Base-by-base conservation (phyloP, 129 eudicot genomes). In the Kitagawia praeruptora region DNA sequence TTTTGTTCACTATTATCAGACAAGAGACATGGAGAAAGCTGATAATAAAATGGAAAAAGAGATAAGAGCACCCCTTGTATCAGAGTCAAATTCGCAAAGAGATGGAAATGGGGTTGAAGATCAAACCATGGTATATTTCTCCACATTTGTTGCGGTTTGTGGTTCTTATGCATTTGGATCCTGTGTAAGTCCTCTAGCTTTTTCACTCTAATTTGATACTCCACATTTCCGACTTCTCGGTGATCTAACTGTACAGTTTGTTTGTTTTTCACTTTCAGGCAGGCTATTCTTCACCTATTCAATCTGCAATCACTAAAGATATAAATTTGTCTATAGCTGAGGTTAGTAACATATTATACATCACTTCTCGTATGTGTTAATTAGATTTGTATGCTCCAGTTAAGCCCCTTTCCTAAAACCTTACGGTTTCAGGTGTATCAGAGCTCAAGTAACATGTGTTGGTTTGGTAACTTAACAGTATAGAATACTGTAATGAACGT, bases 121-220 rank as follows among this genome's bases (percentile, higher is more conserved):
- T 47, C 70, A 39, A 4, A 53, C 66, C 70, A 91, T 93, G 96
- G 93, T 93, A 63, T 93, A 91, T 75, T 81, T 93, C 69, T 91
- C 88, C 85, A 93, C 98, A 25, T 86, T 91, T 69, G 92, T 88
- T n/a, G 97, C 96, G 63, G 97, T 93, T 83, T 93, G 98, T 79
- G 98, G 98, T 70, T 89, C 98, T 85, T 93, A 85, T 67, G 96
- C 89, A 41, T 93, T 93, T 70, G 97, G 98, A 88, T 86, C 92
- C 40, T 93, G 98, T 27, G 98, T 93, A 86, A 79, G 96, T 87
- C 4, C n/a, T 64, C 48, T 70, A 38, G 5, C 25, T 31, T 31
- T 77, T 8, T 61, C 38, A 77, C 4, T 77, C 47, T 0, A 10
- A 25, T 61, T 61, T 61, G 15, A n/a, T 23, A 6, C 64, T 23